Conservation (phyloP, 257 asterid species). For the Eucommia ulmoides region DNA sequence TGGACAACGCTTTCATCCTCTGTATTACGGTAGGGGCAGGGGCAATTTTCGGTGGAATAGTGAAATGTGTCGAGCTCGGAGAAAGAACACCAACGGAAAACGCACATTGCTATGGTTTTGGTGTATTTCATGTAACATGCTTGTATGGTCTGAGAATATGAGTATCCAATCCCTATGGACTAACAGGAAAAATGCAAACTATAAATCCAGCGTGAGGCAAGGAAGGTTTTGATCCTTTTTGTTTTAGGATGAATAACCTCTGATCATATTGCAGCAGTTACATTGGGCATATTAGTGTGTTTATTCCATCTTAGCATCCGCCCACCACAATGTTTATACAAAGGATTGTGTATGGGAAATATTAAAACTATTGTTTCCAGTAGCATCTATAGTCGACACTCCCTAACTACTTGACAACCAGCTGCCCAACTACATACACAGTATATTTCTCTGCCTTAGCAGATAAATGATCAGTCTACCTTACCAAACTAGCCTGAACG, state of each 20-base stretch:
- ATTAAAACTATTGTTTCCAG: neutral
- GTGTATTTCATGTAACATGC: neutral
- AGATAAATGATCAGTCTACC: no score
- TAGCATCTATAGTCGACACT: neutral
- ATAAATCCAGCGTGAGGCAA: neutral
- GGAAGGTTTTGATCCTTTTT: neutral
- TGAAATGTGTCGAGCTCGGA: no score
- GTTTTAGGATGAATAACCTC: neutral
- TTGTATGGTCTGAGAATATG: neutral
- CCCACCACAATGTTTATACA: neutral
- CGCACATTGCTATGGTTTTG: neutral
- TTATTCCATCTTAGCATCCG: constrained; percentile 2
- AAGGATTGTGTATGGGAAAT: neutral
- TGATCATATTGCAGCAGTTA: constrained; percentile 6
- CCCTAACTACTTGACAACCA: neutral
- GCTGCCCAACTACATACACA: neutral
- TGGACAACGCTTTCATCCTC: no score
- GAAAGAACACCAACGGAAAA: no score
- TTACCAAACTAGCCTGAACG: no score
- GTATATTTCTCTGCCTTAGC: no score
- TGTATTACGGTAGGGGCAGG: no score
- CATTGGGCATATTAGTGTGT: constrained; percentile 8
- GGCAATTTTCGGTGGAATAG: no score
- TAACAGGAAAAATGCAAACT: neutral
- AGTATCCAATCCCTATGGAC: neutral